These are phyloP conservation scores for Mycena sanguinolenta DNA, from an alignment of 768 basidiomycete genomes.

Conservation along the genomic window DNA sequence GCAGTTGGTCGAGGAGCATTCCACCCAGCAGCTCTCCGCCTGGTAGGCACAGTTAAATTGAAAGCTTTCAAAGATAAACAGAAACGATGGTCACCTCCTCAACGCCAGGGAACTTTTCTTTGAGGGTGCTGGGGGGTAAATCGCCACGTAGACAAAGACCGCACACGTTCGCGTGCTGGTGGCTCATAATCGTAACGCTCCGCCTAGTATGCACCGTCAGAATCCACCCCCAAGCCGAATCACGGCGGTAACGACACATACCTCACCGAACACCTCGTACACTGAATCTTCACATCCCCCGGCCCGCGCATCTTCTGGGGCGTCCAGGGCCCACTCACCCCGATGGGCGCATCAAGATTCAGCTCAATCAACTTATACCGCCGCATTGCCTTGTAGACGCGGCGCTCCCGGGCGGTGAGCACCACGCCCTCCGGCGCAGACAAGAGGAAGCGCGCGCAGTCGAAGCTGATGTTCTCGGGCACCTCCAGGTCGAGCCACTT, in stretches of 20 bases:
- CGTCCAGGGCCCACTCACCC: slow-evolving; percentile 39
- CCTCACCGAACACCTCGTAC: slow-evolving; percentile 38
- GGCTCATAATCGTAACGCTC: slow-evolving; percentile 44
- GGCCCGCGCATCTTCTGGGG: slow-evolving; percentile 43
- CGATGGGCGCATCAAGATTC: slow-evolving; percentile 42
- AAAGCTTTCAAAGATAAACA: too few species aligned
- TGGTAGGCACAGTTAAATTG: neutral
- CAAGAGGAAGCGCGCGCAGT: slow-evolving; percentile 44
- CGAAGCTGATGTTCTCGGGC: slow-evolving; percentile 45
- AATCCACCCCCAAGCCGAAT: neutral
- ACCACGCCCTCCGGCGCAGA: slow-evolving; percentile 37
- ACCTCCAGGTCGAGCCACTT: slow-evolving; percentile 43
- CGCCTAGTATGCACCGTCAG: slow-evolving; percentile 26
- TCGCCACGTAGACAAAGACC: slow-evolving; percentile 35
- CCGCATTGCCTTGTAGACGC: slow-evolving; percentile 42
- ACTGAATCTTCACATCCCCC: slow-evolving; percentile 41
- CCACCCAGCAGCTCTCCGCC: slow-evolving; percentile 45
- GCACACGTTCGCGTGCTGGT: slow-evolving; percentile 30
- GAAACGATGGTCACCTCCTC: slow-evolving; percentile 12
- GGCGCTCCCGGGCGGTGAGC: slow-evolving; percentile 33
- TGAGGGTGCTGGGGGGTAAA: neutral
- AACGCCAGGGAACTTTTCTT: slow-evolving; percentile 23
- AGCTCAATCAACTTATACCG: slow-evolving; percentile 44
- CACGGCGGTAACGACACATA: slow-evolving; percentile 5
- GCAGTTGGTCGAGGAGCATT: slow-evolving; percentile 40